Percentiles rank a stretch among this genome's conserved stretches.
Evolutionary conservation across 2,329 filamentous ascomycete genomes (phyloP).

Genomic region (Paecilomyces variotii): DNA sequence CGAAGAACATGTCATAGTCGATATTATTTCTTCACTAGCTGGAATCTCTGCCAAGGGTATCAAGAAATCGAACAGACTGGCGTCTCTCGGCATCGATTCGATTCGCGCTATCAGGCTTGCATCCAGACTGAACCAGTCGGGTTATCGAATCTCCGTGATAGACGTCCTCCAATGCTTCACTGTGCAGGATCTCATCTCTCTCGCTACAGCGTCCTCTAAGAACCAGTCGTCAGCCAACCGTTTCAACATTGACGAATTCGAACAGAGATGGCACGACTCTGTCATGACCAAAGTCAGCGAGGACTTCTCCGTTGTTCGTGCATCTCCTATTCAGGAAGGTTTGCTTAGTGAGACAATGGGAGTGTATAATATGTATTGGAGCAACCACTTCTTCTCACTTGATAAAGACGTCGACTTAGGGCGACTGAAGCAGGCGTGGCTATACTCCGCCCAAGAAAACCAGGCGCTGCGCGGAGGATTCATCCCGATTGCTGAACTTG

Average conservation of each 20-base stretch:
- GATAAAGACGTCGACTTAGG: slow-evolving; percentile 16
- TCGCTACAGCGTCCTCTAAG: slow-evolving; percentile 5
- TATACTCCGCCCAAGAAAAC: slow-evolving; percentile 17
- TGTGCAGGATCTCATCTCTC: slow-evolving; percentile 17
- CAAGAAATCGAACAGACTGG: slow-evolving; percentile 13
- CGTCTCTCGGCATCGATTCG: slow-evolving; percentile 23
- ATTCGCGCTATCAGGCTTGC: slow-evolving; percentile 23
- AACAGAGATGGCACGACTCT: slow-evolving; percentile 12
- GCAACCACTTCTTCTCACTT: slow-evolving; percentile 29
- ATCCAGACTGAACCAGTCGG: slow-evolving; percentile 17
- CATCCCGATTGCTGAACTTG: slow-evolving; percentile 21
- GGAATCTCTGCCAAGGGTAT: slow-evolving; percentile 14
- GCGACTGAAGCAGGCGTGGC: slow-evolving; percentile 26
- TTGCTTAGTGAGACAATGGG: slow-evolving; percentile 33
- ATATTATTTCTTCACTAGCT: slow-evolving; percentile 14
- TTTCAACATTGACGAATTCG: slow-evolving; percentile 16
- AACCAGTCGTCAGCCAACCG: not conserved
- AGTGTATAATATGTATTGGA: slow-evolving; percentile 31
- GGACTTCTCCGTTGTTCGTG: slow-evolving; percentile 16
- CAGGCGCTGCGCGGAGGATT: slow-evolving; percentile 32
- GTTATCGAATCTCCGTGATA: slow-evolving; percentile 18
- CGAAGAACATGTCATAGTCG: slow-evolving; percentile 9
- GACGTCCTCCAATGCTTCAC: slow-evolving; percentile 21
- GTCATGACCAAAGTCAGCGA: slow-evolving; percentile 10
- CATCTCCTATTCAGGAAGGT: slow-evolving; percentile 31